Evolutionary conservation across 208 protist species (phyloP).

Genomic region (Leishmania tropica): DNA sequence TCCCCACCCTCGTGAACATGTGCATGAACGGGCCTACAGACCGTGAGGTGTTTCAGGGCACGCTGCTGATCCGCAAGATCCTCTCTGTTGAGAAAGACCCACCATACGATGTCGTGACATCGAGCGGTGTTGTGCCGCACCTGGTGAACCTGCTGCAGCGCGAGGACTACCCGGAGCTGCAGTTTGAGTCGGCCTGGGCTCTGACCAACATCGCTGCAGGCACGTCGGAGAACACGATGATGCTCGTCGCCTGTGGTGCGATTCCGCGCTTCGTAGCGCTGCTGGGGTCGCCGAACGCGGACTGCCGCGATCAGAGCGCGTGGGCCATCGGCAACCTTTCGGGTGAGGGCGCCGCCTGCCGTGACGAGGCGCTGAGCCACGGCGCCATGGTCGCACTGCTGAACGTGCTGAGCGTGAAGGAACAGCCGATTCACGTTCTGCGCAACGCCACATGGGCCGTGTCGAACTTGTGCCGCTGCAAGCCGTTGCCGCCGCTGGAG

Average conservation of each 20-base stretch:
- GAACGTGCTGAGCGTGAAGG: conserved; percentile 49
- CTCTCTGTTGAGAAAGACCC: conserved; percentile 94
- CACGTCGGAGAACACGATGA: conserved; percentile 93
- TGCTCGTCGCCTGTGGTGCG: conserved; percentile 93
- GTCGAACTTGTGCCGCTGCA: conserved; percentile 98
- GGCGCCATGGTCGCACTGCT: conserved; percentile 86
- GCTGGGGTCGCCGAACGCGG: conserved; percentile 81
- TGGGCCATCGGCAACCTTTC: conserved; percentile 99
- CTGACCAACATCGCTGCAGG: conserved; percentile 99
- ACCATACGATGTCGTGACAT: conserved; percentile 96
- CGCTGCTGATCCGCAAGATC: conserved; percentile 86
- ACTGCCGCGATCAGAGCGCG: conserved; percentile 98
- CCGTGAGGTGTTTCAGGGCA: conserved; percentile 77
- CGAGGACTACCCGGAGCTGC: conserved; percentile 80
- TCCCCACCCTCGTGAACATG: conserved; percentile 71
- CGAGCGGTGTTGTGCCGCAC: conserved; percentile 92
- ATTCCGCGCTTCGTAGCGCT: conserved; percentile 96
- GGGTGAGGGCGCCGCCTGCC: conserved; percentile 94
- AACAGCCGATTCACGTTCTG: conserved; percentile 66
- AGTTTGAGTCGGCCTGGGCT: conserved; percentile 99
- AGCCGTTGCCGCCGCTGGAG: conserved; percentile 92
- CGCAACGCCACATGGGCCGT: conserved; percentile 98
- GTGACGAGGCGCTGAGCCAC: conserved; percentile 92
- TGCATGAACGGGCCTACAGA: conserved; percentile 45
- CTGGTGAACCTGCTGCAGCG: conserved; percentile 93